phyloP scores from a whole-genome alignment of 495 filamentous ascomycete genomes.

The Astrothelium macrocarpum region DNA sequence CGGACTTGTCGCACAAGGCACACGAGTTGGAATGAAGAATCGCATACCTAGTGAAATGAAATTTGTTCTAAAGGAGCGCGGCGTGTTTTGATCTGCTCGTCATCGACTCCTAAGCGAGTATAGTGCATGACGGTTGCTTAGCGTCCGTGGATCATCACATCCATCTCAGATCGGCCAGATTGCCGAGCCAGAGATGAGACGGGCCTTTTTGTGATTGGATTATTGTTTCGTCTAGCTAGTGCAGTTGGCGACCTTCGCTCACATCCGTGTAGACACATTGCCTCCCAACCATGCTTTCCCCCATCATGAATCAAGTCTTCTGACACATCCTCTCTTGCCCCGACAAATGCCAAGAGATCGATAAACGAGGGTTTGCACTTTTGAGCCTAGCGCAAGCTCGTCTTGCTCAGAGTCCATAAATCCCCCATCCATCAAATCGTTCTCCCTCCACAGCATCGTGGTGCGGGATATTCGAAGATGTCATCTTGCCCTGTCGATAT shows the following conservation, averaged over 20 bases:
- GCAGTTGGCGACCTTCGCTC: background rate
- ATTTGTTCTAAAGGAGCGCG: background rate
- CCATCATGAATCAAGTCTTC: background rate
- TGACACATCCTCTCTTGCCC: background rate
- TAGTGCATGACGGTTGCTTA: background rate
- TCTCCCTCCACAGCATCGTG: conserved; percentile 13
- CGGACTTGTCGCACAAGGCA: background rate
- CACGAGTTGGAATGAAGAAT: background rate
- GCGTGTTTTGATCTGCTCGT: conserved; percentile 4
- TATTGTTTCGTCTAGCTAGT: background rate
- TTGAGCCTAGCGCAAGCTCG: background rate
- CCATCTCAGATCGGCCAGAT: conserved; percentile 3
- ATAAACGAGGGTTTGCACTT: background rate
- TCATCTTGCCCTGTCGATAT: background rate
- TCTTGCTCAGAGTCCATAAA: conserved; percentile 16
- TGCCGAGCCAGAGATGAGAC: background rate
- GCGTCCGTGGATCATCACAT: background rate
- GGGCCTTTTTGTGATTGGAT: too few relatives aligned
- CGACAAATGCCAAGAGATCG: background rate
- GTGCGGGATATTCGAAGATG: background rate
- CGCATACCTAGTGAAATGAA: background rate
- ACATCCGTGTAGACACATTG: background rate
- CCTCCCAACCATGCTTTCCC: background rate
- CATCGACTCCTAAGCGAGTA: conserved; percentile 1
- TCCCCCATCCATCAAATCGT: conserved; percentile 24